These are phyloP conservation scores for Drechslerella dactyloides DNA, from an alignment of 2,329 filamentous ascomycete species.

Conservation along the genomic window DNA sequence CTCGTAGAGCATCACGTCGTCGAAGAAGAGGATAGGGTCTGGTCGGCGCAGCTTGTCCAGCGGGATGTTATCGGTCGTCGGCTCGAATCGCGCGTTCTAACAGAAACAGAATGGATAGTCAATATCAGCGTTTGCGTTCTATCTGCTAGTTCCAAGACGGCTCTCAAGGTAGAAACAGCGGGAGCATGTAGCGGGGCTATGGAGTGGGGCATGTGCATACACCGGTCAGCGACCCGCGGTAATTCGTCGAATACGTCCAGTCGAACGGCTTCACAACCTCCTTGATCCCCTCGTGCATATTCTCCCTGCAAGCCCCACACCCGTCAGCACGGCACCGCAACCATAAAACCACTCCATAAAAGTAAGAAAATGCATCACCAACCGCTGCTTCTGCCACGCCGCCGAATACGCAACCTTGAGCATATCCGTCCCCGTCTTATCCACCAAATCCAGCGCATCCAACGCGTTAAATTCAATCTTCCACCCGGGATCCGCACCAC, in stretches of 20 bases:
- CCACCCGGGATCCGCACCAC: slow-evolving; percentile 67
- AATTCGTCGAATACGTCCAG: slow-evolving; percentile 95
- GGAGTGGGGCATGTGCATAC: slow-evolving; percentile 53
- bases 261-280: slow-evolving; percentile 96
- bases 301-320: slow-evolving; percentile 65
- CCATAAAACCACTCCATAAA: slow-evolving; percentile 57
- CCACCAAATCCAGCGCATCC: slow-evolving; percentile 86
- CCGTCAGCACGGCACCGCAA: not conserved
- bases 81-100: slow-evolving; percentile 51
- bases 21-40: slow-evolving; percentile 95
- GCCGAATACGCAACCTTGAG: slow-evolving; percentile 90
- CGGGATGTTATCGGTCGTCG: slow-evolving; percentile 67
- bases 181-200: not conserved
- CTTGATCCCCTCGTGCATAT: slow-evolving; percentile 82
- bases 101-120: too few relatives aligned
- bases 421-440: slow-evolving; percentile 88
- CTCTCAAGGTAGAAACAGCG: too few relatives aligned
- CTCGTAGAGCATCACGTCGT: slow-evolving; percentile 94
- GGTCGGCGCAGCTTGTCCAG: slow-evolving; percentile 83
- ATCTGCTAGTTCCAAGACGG: too few relatives aligned
- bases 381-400: slow-evolving; percentile 71
- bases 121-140: too few relatives aligned
- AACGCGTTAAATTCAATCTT: slow-evolving; percentile 79
- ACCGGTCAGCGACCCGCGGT: slow-evolving; percentile 71
- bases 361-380: slow-evolving; percentile 62